Base-by-base conservation (phyloP, 257 asterid species). In the Voacanga thouarsii region DNA sequence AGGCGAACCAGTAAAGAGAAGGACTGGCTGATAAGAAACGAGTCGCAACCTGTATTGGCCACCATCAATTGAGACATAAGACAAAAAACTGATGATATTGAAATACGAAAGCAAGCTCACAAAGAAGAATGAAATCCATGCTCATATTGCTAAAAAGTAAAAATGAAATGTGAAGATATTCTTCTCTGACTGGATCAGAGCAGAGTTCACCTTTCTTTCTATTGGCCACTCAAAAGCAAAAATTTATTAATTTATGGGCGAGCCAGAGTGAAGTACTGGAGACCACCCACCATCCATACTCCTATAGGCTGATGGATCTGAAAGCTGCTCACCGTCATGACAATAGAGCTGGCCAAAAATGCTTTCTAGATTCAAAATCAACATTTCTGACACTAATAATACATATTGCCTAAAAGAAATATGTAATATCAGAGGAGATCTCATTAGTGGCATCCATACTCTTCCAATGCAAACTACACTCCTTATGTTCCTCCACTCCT, bases 1-100 rank as follows among this genome's bases (percentile, higher is more conserved):
- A 90, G 57, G 92, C 92, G 79, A 86, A 93, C 97, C 99, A 95
- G 86, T 89, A 95, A 51, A 95, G 79, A 57, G 89, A 84, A 39
- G 99, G 98, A 81, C 96, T 89, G 45, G 94, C 90, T 65, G 98
- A 95, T 82, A 95, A 84, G 82, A 95, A 95, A 55, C 98, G 96
- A 75, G 98, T 95, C 3, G 98, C 88, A 49, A 95, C 99, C 98
- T 95, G 89, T 41, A 74, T 60, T n/a, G 43, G 24, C 4, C 75
- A 71, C n/a, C 60, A 49, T 72, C 76, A 30, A 55, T 53, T 21
- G 45, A 50, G 43, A 28, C 6, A 73, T 51, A 6, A 73, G 15
- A 41, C 2, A 21, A 10, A 72, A 63, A 45, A 44, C 8, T 41
- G 6, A 77, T 7, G 24, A 3, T 18, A 39, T 11, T 63, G 21